Evolutionary conservation across 495 filamentous ascomycete species (phyloP), one percentile per base, ranked within the genome.

Genomic region (Neurospora terricola): DNA sequence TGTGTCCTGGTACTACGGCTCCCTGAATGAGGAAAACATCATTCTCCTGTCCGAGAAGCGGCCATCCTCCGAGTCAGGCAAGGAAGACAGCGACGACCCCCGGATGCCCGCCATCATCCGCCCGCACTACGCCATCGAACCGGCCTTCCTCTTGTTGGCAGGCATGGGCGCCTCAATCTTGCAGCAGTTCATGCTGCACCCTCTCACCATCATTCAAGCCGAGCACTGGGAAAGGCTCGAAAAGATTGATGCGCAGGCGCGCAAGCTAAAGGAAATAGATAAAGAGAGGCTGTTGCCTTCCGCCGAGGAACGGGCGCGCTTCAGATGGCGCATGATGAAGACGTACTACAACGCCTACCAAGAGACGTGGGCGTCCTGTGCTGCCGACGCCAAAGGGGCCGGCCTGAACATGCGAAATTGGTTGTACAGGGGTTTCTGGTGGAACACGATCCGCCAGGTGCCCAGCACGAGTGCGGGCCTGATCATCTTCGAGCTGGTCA

Each of bases 381-480:
- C 78, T 36, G 86, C 85, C 40, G 88, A 91, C 76, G 93, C 92
- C 2, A 77, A 78, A 21, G 83, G 87, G 36, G 87, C 87, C 18
- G 91, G 91, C 1, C 81, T 80, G 54, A 89, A 89, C 3, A 90
- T 92, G 87, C 78, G 86, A 36, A 82, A 81, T 36, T 97, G 93
- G 91, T 78, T 97, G 21, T 97, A 92, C 80, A 86, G 86, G 18
- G 92, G 90, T 8, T 96, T 97, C 79, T 84, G 90, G 78, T 86
- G 86, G 81, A 90, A 87, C 72, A 93, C 93, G 4, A 84, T 96
- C 59, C 86, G 90, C 45, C 93, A 96, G 81, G 91, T 97, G 43
- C 94, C 94, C 18, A 94, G 92, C 78, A 96, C 94, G 5, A 94
- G 92, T 76, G 94, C 94, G 2, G 94, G 93, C 0, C 79, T 97